Conservation (phyloP, 306 rosid genomes). For the Fagus sylvatica region DNA sequence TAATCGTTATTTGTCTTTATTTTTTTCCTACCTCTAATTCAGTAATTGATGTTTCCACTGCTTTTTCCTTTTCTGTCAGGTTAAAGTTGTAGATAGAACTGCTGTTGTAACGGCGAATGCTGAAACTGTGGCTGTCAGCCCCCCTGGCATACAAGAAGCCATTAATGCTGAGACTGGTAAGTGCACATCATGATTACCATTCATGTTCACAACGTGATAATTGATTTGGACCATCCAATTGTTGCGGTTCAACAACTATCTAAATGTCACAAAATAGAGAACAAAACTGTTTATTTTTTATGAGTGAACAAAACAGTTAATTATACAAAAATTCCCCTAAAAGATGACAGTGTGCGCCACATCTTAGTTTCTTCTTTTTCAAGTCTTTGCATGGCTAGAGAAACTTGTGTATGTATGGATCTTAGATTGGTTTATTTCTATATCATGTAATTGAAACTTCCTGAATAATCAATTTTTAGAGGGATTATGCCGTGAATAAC, state of each 20-base stretch:
- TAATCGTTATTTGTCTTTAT: background rate
- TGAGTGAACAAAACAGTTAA: background rate
- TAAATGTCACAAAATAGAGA: background rate
- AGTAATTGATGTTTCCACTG: constrained; percentile 5
- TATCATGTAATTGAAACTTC: background rate
- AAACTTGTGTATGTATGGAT: background rate
- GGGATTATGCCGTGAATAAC: background rate
- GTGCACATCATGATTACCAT: background rate
- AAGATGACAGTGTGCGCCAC: background rate
- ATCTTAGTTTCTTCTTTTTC: too few species aligned
- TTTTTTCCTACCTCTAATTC: background rate
- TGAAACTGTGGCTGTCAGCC: too few species aligned
- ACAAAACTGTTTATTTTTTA: too few species aligned
- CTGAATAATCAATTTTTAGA: background rate
- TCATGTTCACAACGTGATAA: too few species aligned
- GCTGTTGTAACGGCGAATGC: too few species aligned
- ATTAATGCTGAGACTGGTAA: constrained; percentile 88
- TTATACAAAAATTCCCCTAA: background rate
- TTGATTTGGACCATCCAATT: background rate
- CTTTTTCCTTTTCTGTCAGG: constrained; percentile 47
- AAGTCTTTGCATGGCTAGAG: too few species aligned
- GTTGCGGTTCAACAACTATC: too few species aligned
- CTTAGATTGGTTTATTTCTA: background rate
- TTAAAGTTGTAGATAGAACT: constrained; percentile 76
- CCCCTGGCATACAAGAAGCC: too few species aligned